Percentiles rank a stretch among this genome's conserved stretches.
Conservation (phyloP, 1,284 basidiomycete species). For the Cystobasidium sp. region DNA sequence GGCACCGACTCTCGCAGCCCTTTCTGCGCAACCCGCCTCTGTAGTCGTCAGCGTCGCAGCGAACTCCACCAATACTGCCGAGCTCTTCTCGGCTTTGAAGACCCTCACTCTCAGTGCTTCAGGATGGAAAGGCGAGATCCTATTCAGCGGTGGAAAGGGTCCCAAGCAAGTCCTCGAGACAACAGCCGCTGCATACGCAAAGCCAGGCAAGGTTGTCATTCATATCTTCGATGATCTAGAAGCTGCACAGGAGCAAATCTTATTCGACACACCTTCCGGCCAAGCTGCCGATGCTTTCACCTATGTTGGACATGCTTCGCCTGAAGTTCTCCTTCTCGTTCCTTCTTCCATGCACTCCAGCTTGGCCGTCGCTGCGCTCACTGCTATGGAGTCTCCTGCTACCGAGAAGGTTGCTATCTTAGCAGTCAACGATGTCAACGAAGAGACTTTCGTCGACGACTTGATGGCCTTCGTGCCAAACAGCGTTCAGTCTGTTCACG, state of each 20-base stretch:
- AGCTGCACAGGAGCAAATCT: slow-evolving; percentile 35
- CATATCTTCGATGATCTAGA: slow-evolving; percentile 41
- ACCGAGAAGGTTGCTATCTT: slow-evolving; percentile 61
- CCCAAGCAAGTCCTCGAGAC: slow-evolving; percentile 33
- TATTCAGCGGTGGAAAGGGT: slow-evolving; percentile 33
- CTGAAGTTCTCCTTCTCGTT: slow-evolving; percentile 49
- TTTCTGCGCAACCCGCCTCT: slow-evolving; percentile 24
- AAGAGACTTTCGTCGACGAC: slow-evolving; percentile 63
- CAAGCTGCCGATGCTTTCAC: slow-evolving; percentile 41
- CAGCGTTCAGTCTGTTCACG: slow-evolving; percentile 67
- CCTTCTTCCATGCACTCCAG: slow-evolving; percentile 50
- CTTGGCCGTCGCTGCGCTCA: slow-evolving; percentile 49
- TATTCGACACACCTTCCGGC: slow-evolving; percentile 23
- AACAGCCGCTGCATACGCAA: slow-evolving; percentile 14
- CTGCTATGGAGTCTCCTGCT: slow-evolving; percentile 39
- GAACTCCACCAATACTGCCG: slow-evolving; percentile 22
- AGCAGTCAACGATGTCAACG: slow-evolving; percentile 54
- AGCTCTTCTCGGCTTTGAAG: slow-evolving; percentile 32
- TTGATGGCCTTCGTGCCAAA: slow-evolving; percentile 25
- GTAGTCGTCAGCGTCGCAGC: slow-evolving; percentile 41
- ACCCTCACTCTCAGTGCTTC: slow-evolving; percentile 9
- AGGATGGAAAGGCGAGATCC: slow-evolving; percentile 31
- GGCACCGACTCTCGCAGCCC: slow-evolving; percentile 29
- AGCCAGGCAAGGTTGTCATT: slow-evolving; percentile 33
- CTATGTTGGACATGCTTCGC: slow-evolving; percentile 53